Percentiles rank a stretch among this genome's conserved stretches.
Conservation (phyloP, 2,329 filamentous ascomycete species). For the Westerdykella ornata region DNA sequence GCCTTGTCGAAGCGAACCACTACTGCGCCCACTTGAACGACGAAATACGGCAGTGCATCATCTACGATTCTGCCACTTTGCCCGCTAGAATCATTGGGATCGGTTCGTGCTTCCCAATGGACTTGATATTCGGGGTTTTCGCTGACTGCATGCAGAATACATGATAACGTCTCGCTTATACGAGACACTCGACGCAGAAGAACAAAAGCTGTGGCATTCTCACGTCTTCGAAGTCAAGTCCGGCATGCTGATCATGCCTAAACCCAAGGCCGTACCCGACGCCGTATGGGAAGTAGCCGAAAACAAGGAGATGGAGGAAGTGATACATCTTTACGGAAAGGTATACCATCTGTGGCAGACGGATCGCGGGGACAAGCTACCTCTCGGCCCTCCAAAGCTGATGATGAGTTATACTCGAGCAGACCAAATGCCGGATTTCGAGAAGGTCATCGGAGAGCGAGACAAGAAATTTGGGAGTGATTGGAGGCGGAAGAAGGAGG, state of each 20-base stretch:
- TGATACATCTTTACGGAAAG: conserved; percentile 72
- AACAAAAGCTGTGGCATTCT: conserved; percentile 75
- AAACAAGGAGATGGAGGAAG: conserved; percentile 70
- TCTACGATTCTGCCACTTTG: conserved; percentile 65
- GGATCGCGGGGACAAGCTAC: conserved; percentile 61
- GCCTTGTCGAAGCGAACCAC: conserved; percentile 71
- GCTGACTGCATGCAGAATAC: conserved; percentile 52
- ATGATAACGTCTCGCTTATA: conserved; percentile 71
- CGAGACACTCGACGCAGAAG: conserved; percentile 56
- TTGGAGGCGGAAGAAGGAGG: conserved; percentile 47
- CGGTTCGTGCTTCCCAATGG: conserved; percentile 13
- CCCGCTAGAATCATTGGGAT: conserved; percentile 72
- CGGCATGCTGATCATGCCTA: conserved; percentile 74
- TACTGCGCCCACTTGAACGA: conserved; percentile 74
- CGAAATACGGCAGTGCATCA: conserved; percentile 75
- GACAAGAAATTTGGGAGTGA: conserved; percentile 51
- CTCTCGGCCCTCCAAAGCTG: conserved; percentile 55
- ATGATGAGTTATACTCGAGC: conserved; percentile 56
- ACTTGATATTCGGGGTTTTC: not conserved
- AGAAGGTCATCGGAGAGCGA: conserved; percentile 44
- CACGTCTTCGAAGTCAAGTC: conserved; percentile 68
- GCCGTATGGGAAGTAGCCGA: conserved; percentile 69
- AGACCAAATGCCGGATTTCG: conserved; percentile 44
- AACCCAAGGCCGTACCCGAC: conserved; percentile 49
- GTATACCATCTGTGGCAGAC: conserved; percentile 83